Base-by-base conservation (phyloP, 306 rosid species). In the Benincasa hispida region DNA sequence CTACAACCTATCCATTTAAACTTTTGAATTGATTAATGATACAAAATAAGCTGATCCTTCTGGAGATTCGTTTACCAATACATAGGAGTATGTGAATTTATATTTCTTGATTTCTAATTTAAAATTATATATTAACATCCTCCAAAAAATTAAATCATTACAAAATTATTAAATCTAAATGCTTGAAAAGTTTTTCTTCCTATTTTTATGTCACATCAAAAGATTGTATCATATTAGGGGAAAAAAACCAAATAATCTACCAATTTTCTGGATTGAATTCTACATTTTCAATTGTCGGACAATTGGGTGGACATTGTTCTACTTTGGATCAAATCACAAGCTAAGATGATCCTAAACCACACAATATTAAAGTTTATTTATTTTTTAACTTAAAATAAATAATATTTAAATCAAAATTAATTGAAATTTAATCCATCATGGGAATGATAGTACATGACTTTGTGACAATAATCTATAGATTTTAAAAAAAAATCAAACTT, bases 401-500 rank as follows among this genome's bases (percentile, higher is more conserved):
- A 45, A 24, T 6, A 42, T 42, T 69, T 24, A 69, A 69, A 25
- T 15, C 4, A 47, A 70, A 70, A 25, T 68, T 41, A 22, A 45
- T 8, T 7, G 3, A 41, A 42, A 66, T 21, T 41, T 12, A 69
- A 69, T 18, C 56, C 35, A 70, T 70, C 0, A 45, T 69, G 55
- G 54, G 50, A 69, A 69, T 69, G 34, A 69, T 6, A 48, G 34
- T 47, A 48, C 76, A 45, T 27, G 12, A 25, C 6, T 70, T 47
- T 15, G 6, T 27, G 76, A 47, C 39, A 25, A 25, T 70, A 15
- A 45, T 47, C 57, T 70, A 45, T 68, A 24, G n/a, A 34, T 34
- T 3, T n/a, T n/a, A 68, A 68, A n/a, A 79, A 82, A 79, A 79
- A 82, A 79, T 80, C 74, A 51, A 80, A 76, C 85, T 88, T 84